Evolutionary conservation across 2,329 filamentous ascomycete species (phyloP).

Genomic region (Rutstroemia sp.): DNA sequence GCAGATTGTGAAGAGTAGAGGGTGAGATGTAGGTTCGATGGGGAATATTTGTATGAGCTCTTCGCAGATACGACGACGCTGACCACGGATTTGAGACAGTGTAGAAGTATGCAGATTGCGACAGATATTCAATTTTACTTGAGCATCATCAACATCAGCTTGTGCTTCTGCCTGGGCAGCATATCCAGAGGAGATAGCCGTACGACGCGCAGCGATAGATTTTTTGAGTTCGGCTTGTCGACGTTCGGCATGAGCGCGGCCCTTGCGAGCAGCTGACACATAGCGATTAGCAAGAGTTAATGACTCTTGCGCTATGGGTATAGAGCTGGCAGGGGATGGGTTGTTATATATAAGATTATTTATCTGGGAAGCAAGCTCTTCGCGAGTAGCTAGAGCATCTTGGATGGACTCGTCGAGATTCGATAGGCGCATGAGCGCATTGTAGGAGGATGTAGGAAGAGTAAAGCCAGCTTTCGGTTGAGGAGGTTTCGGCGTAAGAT

Average conservation of each 20-base stretch:
- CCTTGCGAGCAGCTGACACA: slow-evolving; percentile 56
- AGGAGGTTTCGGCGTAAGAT: slow-evolving; percentile 44
- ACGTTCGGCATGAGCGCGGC: slow-evolving; percentile 53
- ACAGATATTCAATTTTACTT: slow-evolving; percentile 50
- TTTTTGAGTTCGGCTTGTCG: slow-evolving; percentile 59
- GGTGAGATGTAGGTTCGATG: slow-evolving; percentile 58
- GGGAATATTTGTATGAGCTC: slow-evolving; percentile 74
- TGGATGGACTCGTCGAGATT: slow-evolving; percentile 88
- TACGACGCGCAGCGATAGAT: slow-evolving; percentile 57
- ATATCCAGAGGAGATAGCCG: slow-evolving; percentile 59
- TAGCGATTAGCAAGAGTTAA: slow-evolving; percentile 43
- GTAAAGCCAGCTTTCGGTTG: slow-evolving; percentile 43
- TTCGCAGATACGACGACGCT: slow-evolving; percentile 80
- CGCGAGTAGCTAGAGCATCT: slow-evolving; percentile 73
- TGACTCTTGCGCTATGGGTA: slow-evolving; percentile 43
- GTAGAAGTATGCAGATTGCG: slow-evolving; percentile 47
- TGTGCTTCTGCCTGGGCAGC: slow-evolving; percentile 50
- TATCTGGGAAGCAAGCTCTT: slow-evolving; percentile 71
- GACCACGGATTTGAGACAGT: slow-evolving; percentile 66
- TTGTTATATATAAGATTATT: slow-evolving; percentile 44
- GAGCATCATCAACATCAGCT: slow-evolving; percentile 54
- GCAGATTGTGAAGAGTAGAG: slow-evolving; percentile 79
- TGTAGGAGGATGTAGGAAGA: slow-evolving; percentile 70
- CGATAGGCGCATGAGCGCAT: slow-evolving; percentile 77
- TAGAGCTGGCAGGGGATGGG: slow-evolving; percentile 34